Evolutionary conservation across 2,329 filamentous ascomycete species (phyloP), one percentile per base, ranked within the genome.

Genomic region (Phyllosticta paracitricarpa): DNA sequence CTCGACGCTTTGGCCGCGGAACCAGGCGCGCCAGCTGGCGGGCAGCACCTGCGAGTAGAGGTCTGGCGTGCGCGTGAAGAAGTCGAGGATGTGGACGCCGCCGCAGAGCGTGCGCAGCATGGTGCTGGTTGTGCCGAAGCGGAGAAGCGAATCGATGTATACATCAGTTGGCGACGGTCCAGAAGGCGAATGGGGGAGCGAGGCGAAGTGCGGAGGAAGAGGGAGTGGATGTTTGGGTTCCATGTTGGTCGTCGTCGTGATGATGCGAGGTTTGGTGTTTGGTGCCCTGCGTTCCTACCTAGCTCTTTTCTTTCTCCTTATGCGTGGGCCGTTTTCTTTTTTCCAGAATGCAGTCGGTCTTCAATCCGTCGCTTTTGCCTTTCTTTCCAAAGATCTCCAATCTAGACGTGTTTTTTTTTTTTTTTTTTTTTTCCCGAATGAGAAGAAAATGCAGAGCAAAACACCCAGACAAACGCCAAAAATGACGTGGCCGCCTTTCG

Each of bases 51-150:
- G 80, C 58, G 88, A 84, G 72, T 96, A 99, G 0, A 97, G 81
- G 65, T 91, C 88, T 4, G 91, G 89, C 56, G 91, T 84, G 52
- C 85, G 84, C 2, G 91, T 97, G 76, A 97, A 91, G 75, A 99
- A 97, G 73, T 99, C 94, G 61, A 97, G 81, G 64, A 99, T 92
- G 71, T 99, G 94, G 0, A 97, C 89, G n/a, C 93, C 92, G 59
- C 94, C 94, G 71, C 91, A 96, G n/a, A 99, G 81, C 26, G 89
- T 90, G 66, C 90, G 88, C 67, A 97, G 91, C 1, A 91, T 79
- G 59, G 87, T 83, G 54, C 88, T 89, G 2, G 84, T 85, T 5
- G 85, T 85, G 1, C 86, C 83, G 68, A 97, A 96, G 22, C 84
- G 72, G 26, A 97, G 80, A 12, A 97, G 82, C 19, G 85, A 86